A percentile compares a stretch with the other conserved stretches of the same genome.
phyloP scores from a whole-genome alignment of 2,329 filamentous ascomycete genomes.

The Paracoccidioides brasiliensis region DNA sequence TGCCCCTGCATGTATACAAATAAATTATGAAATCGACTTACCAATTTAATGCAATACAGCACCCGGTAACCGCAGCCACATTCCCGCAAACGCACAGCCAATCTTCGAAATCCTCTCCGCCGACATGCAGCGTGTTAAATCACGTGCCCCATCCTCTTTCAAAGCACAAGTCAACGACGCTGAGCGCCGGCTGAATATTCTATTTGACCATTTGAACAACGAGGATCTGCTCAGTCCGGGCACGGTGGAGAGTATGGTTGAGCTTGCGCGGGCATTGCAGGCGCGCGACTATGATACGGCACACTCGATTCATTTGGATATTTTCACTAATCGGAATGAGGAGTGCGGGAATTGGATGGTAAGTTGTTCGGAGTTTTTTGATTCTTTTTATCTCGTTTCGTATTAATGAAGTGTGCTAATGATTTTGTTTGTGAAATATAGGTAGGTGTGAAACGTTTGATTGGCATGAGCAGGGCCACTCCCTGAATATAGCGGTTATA shows the following conservation, averaged over 20 bases:
- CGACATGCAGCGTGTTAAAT: slow-evolving; percentile 81
- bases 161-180: slow-evolving; percentile 84
- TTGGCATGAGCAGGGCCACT: slow-evolving; percentile 68
- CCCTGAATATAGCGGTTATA: slow-evolving; percentile 30
- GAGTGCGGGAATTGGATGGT: slow-evolving; percentile 85
- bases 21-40: neutral
- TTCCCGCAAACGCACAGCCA: slow-evolving; percentile 60
- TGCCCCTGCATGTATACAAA: neutral
- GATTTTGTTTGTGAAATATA: slow-evolving; percentile 19
- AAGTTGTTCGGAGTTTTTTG: slow-evolving; percentile 24
- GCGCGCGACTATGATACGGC: slow-evolving; percentile 56
- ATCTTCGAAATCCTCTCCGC: slow-evolving; percentile 68
- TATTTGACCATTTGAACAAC: slow-evolving; percentile 98
- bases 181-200: slow-evolving; percentile 76
- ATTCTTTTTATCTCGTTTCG: neutral
- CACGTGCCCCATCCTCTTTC: slow-evolving; percentile 74
- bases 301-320: slow-evolving; percentile 56
- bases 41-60: slow-evolving; percentile 21
- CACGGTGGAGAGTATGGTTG: slow-evolving; percentile 40
- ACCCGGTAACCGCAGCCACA: slow-evolving; percentile 78
- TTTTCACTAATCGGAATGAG: slow-evolving; percentile 62
- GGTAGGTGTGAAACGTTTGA: slow-evolving; percentile 64
- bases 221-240: slow-evolving; percentile 74
- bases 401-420: slow-evolving; percentile 2
- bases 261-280: slow-evolving; percentile 51